Percentiles rank a stretch among this genome's conserved stretches.
Conservation (phyloP, 106 monocot species). For the Phalaenopsis equestris region DNA sequence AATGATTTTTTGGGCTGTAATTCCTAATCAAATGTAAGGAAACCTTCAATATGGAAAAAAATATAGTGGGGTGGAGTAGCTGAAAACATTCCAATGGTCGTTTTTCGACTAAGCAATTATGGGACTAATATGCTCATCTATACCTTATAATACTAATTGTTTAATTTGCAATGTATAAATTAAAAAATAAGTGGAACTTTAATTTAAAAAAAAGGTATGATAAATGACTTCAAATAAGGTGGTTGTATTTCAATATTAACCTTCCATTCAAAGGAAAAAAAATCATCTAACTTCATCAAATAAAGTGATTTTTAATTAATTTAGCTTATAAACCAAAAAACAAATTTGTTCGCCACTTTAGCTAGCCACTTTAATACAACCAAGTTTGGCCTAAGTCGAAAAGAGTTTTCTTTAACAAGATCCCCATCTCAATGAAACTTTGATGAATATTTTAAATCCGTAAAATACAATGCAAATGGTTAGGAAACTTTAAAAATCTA, state of each 20-base stretch:
- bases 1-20: neutral
- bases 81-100: neutral
- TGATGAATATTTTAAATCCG: neutral
- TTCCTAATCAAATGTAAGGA: neutral
- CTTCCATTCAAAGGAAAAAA: neutral
- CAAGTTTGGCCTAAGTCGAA: neutral
- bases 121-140: neutral
- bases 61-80: neutral
- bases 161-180: neutral
- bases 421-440: neutral
- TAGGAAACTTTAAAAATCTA: neutral
- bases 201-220: neutral
- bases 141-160: neutral
- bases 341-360: neutral
- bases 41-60: neutral
- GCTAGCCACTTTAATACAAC: neutral
- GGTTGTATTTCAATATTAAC: neutral
- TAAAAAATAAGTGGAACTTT: neutral
- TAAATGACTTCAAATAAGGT: neutral
- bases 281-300: neutral
- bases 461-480: neutral
- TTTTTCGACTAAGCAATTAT: neutral
- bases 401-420: neutral
- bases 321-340: neutral
- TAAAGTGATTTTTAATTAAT: neutral